Conservation (phyloP, 1,284 basidiomycete species). For the Takashimella koratensis region DNA sequence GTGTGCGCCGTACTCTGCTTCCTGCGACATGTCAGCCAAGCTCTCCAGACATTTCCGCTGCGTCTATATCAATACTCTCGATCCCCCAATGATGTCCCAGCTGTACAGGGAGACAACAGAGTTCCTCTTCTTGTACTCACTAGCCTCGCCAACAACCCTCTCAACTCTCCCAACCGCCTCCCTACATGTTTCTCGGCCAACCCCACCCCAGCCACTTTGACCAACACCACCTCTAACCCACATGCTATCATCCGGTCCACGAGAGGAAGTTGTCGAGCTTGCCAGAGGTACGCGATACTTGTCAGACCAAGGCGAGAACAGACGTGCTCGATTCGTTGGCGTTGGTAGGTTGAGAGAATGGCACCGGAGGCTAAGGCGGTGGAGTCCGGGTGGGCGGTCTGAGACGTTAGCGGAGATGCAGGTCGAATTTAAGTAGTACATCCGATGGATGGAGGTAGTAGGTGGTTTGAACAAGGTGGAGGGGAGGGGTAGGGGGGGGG, state of each 20-base stretch:
- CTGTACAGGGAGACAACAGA: too few relatives aligned
- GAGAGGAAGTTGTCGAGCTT: constrained; percentile 77
- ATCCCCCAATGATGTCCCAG: too few relatives aligned
- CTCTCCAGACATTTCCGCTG: not conserved
- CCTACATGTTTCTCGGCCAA: constrained; percentile 75
- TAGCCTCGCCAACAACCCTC: constrained; percentile 66
- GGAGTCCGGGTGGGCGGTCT: constrained; percentile 76
- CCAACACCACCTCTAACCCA: constrained; percentile 77
- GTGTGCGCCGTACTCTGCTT: constrained; percentile 80
- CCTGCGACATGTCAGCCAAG: constrained; percentile 52
- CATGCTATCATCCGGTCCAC: constrained; percentile 80
- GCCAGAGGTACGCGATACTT: constrained; percentile 89
- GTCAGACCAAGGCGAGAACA: constrained; percentile 77
- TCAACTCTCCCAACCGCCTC: constrained; percentile 70
- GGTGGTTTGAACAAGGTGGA: not conserved
- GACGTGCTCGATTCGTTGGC: constrained; percentile 97
- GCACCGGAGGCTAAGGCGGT: constrained; percentile 90
- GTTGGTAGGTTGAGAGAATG: constrained; percentile 95
- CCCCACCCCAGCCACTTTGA: constrained; percentile 96
- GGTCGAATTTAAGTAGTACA: not conserved
- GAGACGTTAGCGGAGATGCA: not conserved
- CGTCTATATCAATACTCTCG: too few relatives aligned
- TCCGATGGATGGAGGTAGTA: not conserved
- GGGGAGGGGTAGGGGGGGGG: not conserved
- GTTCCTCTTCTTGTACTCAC: constrained; percentile 50